These are phyloP conservation scores for Aurinia saxatilis DNA, from an alignment of 345 rosid genomes.

Conservation along the genomic window DNA sequence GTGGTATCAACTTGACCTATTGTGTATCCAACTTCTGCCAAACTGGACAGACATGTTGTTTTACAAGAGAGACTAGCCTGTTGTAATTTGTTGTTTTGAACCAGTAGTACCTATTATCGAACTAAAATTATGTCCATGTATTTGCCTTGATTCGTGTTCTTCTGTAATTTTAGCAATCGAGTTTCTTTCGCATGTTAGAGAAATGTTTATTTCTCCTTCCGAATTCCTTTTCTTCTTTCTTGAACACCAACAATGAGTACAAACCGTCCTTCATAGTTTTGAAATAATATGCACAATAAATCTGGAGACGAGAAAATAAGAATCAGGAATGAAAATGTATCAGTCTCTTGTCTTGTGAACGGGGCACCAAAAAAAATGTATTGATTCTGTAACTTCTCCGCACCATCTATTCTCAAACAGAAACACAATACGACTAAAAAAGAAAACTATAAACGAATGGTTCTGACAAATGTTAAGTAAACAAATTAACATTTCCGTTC, in stretches of 20 bases:
- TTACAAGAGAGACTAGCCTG: constrained; percentile 7
- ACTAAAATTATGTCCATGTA: constrained; percentile 8
- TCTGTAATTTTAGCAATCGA: neutral
- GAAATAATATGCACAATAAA: no score
- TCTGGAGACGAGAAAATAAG: no score
- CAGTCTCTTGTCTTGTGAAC: neutral
- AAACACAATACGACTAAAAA: neutral
- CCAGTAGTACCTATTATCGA: neutral
- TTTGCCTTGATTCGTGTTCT: neutral
- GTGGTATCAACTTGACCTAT: constrained; percentile 19
- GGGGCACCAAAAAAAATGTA: neutral
- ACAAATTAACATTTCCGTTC: neutral
- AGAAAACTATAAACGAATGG: neutral
- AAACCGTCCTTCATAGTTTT: no score
- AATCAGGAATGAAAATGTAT: neutral
- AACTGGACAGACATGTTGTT: neutral
- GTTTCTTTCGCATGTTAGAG: neutral
- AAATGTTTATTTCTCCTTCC: neutral
- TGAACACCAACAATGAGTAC: no score
- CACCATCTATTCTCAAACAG: constrained; percentile 4
- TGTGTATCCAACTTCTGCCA: constrained; percentile 13
- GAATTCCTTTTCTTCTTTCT: no score
- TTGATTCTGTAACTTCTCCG: neutral
- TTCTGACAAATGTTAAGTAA: neutral
- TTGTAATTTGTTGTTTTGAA: constrained; percentile 6